These are phyloP conservation scores for Phytomonas sp. DNA, from an alignment of 208 protist genomes.

Conservation along the genomic window DNA sequence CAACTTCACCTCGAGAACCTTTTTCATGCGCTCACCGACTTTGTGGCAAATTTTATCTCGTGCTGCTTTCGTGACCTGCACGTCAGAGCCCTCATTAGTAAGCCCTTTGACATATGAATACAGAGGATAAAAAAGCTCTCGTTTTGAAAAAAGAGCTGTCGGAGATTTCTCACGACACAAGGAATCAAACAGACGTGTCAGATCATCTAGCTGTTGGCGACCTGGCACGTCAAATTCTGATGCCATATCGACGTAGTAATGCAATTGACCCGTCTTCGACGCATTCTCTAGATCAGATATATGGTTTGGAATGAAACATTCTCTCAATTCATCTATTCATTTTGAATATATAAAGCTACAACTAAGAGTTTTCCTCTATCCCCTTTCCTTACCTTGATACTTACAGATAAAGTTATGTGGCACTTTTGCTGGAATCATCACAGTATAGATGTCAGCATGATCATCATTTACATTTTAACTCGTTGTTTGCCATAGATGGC, in stretches of 20 bases:
- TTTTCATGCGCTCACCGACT: slow-evolving; percentile 72
- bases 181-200: slow-evolving; percentile 69
- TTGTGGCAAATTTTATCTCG: slow-evolving; percentile 88
- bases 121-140: slow-evolving; percentile 54
- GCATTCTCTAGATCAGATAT: slow-evolving; percentile 54
- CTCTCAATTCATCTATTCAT: slow-evolving; percentile 28
- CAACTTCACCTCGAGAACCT: slow-evolving; percentile 66
- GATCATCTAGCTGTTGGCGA: slow-evolving; percentile 71
- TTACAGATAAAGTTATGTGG: too few relatives aligned
- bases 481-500: too few relatives aligned
- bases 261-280: slow-evolving; percentile 22
- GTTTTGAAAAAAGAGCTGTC: slow-evolving; percentile 66
- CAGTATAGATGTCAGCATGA: too few relatives aligned
- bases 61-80: slow-evolving; percentile 38
- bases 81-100: slow-evolving; percentile 22
- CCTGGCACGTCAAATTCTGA: slow-evolving; percentile 65
- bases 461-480: too few relatives aligned
- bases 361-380: too few relatives aligned
- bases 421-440: too few relatives aligned
- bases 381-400: slow-evolving; percentile 19
- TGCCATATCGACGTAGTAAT: slow-evolving; percentile 43
- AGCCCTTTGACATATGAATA: slow-evolving; percentile 75
- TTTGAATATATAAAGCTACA: too few relatives aligned
- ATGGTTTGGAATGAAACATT: slow-evolving; percentile 71
- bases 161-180: slow-evolving; percentile 77